Conservation (phyloP, 2,329 filamentous ascomycete genomes). For the Apiospora pterosperma region DNA sequence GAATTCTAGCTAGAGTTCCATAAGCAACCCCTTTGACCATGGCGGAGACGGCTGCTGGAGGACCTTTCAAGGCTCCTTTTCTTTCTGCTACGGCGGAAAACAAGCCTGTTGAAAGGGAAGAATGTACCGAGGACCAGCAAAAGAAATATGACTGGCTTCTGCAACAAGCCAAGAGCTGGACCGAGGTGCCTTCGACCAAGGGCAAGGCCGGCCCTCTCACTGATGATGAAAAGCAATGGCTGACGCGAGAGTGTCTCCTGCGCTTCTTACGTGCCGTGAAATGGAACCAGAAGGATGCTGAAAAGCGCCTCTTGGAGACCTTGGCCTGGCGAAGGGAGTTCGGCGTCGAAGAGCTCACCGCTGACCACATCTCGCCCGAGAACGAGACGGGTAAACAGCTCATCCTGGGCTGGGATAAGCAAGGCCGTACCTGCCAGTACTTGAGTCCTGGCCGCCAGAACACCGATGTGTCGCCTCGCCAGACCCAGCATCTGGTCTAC, state of each 20-base stretch:
- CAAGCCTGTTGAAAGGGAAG: constrained; percentile 51
- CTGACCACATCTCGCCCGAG: constrained; percentile 87
- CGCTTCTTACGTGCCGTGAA: constrained; percentile 93
- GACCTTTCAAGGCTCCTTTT: constrained; percentile 51
- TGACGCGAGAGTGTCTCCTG: constrained; percentile 87
- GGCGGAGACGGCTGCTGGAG: constrained; percentile 20
- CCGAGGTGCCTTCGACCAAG: constrained; percentile 56
- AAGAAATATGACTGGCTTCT: constrained; percentile 79
- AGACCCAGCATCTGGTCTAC: constrained; percentile 91
- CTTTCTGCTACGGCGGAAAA: constrained; percentile 52
- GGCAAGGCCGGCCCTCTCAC: constrained; percentile 62
- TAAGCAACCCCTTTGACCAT: constrained; percentile 4
- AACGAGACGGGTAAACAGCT: constrained; percentile 97
- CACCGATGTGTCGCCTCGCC: constrained; percentile 78
- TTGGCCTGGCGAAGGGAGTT: constrained; percentile 90
- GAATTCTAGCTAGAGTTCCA: background rate
- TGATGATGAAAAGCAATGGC: constrained; percentile 81
- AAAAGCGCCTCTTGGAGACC: constrained; percentile 76
- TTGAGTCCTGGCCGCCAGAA: constrained; percentile 89
- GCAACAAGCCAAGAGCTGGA: constrained; percentile 66
- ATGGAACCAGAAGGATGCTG: constrained; percentile 74
- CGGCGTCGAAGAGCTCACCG: constrained; percentile 72
- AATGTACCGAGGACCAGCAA: constrained; percentile 73
- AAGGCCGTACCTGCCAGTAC: constrained; percentile 85
- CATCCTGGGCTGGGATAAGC: constrained; percentile 80